phyloP scores from a whole-genome alignment of 257 asterid species.

The Verbena officinalis region DNA sequence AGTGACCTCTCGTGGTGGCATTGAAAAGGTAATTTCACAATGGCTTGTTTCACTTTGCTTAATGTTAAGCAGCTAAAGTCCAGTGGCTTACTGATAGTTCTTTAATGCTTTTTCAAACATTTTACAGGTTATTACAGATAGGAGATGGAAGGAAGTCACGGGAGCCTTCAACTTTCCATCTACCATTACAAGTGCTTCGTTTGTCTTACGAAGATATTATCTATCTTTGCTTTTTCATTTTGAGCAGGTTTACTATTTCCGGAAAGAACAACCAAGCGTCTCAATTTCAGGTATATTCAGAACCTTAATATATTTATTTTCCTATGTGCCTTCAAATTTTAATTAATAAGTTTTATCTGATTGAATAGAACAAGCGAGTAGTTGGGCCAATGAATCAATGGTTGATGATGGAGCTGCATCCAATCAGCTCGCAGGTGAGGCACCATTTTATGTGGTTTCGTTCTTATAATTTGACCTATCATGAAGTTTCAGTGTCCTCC shows the following conservation, averaged over 20 bases:
- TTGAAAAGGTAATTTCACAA: slow-evolving; percentile 69
- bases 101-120: slow-evolving; percentile 23
- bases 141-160: slow-evolving; percentile 88
- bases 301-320: slow-evolving; percentile 15
- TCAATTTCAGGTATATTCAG: slow-evolving; percentile 47
- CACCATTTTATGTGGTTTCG: slow-evolving; percentile 1
- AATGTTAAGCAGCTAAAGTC: slow-evolving; percentile 2
- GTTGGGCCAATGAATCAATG: slow-evolving; percentile 38
- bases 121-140: slow-evolving; percentile 75
- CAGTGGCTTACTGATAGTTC: slow-evolving; percentile 5
- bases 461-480: background rate
- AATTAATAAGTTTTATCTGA: background rate
- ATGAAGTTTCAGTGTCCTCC: background rate
- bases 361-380: slow-evolving; percentile 45
- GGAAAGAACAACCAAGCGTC: slow-evolving; percentile 63
- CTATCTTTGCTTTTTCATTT: slow-evolving; percentile 86
- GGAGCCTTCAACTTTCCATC: slow-evolving; percentile 83
- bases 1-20: slow-evolving; percentile 94
- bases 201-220: slow-evolving; percentile 78
- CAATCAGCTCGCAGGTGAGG: slow-evolving; percentile 59
- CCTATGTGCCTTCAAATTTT: slow-evolving; percentile 8
- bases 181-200: slow-evolving; percentile 80
- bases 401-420: slow-evolving; percentile 44
- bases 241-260: slow-evolving; percentile 91
- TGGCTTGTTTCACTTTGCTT: background rate